A percentile compares a stretch with the other conserved stretches of the same genome.
Conservation (phyloP, 441 rosid genomes). For the Sinapis alba region DNA sequence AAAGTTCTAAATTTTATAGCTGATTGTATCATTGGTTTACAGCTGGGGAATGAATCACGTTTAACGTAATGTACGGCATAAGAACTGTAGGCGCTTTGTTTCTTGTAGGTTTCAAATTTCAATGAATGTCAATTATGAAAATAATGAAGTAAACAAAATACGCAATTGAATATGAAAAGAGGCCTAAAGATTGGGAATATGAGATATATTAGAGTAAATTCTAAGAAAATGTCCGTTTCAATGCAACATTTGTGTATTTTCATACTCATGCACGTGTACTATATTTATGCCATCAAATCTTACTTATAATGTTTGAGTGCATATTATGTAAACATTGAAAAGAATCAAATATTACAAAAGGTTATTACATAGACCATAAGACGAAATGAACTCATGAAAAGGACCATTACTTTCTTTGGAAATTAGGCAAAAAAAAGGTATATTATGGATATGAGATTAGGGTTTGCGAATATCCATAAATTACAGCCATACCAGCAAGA, state of each 20-base stretch:
- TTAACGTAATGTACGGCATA: constrained; percentile 36
- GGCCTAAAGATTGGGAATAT: constrained; percentile 35
- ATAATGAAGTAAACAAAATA: neutral
- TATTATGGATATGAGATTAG: neutral
- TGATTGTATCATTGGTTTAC: constrained; percentile 8
- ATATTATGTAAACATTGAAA: neutral
- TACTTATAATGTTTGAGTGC: neutral
- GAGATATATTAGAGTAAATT: constrained; percentile 30
- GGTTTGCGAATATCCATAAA: neutral
- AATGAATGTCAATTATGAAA: constrained; percentile 14
- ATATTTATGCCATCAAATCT: constrained; percentile 8
- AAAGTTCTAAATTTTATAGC: neutral
- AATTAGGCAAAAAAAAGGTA: neutral
- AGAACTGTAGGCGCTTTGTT: constrained; percentile 15
- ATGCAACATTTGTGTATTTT: constrained; percentile 35
- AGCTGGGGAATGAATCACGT: constrained; percentile 33
- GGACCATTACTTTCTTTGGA: neutral
- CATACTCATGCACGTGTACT: constrained; percentile 23
- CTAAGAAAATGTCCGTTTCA: constrained; percentile 26
- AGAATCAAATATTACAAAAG: neutral
- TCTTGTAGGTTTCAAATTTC: constrained; percentile 20
- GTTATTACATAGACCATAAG: neutral
- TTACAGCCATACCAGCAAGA: neutral
- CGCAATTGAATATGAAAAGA: constrained; percentile 2
- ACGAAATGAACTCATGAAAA: neutral